A percentile compares a stretch with the other conserved stretches of the same genome.
Conservation (phyloP, 192 early-diverging fungal species). For the Geranomyces michiganensis region DNA sequence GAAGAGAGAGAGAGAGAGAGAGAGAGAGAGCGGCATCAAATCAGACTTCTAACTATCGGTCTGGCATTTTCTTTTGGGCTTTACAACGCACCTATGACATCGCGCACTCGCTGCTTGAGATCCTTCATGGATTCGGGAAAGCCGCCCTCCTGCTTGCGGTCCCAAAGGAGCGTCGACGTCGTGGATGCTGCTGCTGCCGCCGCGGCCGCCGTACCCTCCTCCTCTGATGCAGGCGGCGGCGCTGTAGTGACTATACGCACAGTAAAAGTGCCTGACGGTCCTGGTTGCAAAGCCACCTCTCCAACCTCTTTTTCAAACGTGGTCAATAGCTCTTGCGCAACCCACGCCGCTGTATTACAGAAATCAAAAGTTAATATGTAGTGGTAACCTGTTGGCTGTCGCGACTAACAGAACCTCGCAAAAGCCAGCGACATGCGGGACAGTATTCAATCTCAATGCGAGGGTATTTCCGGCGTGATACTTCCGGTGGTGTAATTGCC, state of each 20-base stretch:
- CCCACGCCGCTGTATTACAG: slow-evolving; percentile 7
- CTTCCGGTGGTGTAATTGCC: too few species aligned
- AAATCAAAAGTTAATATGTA: neutral
- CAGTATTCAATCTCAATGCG: slow-evolving; percentile 15
- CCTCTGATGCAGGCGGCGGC: too few species aligned
- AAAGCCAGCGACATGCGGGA: slow-evolving; percentile 20
- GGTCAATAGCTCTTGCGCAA: slow-evolving; percentile 18
- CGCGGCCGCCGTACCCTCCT: too few species aligned
- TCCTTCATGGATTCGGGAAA: slow-evolving; percentile 16
- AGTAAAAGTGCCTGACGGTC: neutral
- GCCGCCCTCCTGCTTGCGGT: slow-evolving; percentile 1
- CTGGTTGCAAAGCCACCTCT: slow-evolving; percentile 12
- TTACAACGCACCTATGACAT: slow-evolving; percentile 10
- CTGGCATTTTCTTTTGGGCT: too few species aligned
- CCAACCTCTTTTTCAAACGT: slow-evolving; percentile 10
- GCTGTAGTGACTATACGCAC: neutral
- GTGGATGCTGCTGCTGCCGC: too few species aligned
- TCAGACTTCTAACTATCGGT: too few species aligned
- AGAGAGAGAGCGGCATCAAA: too few species aligned
- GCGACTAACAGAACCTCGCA: slow-evolving; percentile 2
- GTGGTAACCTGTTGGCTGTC: neutral
- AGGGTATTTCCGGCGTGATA: neutral
- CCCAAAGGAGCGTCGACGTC: too few species aligned
- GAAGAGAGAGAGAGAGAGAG: too few species aligned
- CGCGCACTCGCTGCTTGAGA: slow-evolving; percentile 19